Base-by-base conservation (phyloP, 1,139 yeast species). In the Diutina mesorugosa region DNA sequence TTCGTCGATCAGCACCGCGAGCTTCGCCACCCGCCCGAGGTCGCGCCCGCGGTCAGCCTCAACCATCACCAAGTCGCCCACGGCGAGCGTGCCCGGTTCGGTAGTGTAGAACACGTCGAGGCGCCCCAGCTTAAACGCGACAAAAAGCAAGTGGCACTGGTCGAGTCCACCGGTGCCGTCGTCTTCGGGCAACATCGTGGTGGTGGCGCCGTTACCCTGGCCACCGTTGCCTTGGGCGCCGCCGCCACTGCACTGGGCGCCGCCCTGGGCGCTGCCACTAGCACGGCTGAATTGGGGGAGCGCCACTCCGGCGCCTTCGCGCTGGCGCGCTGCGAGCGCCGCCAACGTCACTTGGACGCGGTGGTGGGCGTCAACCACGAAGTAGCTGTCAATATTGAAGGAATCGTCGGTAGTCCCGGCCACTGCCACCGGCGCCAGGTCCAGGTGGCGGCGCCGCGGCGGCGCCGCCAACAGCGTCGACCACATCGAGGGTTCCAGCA, bases 31-130 rank as follows among this genome's bases (percentile, higher is more conserved):
- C 64, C 84, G 81, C 29, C 97, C 98, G 61, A 93, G 73, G 71
- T 93, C 99, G 56, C 87, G 78, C 50, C 99, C 99, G 55, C 99
- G 78, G 67, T 93, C 99, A n/a, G 98, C 99, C 68, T 93, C 98
- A 47, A 91, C 97, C 62, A 91, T 85, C 14, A 93, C 97, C 66
- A 90, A 78, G 67, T 90, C 97, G 32, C 88, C 87, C 18, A 81
- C 71, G 59, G 75, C 72, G 58, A 76, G 68, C 60, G 69, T 71
- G 28, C 75, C 72, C 59, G 91, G 85, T 16, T 9, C 29, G 10
- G 51, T 16, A 6, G 85, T 72, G 63, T 86, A 85, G 62, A 90
- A 84, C 3, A 91, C 87, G 67, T 93, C 99, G 60, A 87, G 73
- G 59, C 97, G 79, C 10, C 95, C 93, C 32, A 90, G 87, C 68